Percentiles rank a stretch among this genome's conserved stretches.
These are phyloP conservation scores for Diplodia seriata DNA, from an alignment of 2,329 filamentous ascomycete genomes.

Conservation along the genomic window DNA sequence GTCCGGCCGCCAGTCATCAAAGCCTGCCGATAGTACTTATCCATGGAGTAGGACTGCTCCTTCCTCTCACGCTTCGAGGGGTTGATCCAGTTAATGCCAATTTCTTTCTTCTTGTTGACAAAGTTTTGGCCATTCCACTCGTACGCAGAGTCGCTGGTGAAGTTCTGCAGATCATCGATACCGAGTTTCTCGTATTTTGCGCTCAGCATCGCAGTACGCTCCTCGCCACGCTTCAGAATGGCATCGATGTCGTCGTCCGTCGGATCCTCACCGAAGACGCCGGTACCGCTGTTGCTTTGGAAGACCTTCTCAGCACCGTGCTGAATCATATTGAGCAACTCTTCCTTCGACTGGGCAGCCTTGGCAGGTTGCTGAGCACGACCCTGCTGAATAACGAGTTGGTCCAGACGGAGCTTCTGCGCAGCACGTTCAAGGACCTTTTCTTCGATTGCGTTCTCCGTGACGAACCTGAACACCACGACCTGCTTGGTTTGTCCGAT, in stretches of 20 bases:
- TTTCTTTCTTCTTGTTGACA: constrained; percentile 83
- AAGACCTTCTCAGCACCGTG: constrained; percentile 98
- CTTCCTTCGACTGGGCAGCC: constrained; percentile 92
- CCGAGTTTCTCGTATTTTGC: constrained; percentile 96
- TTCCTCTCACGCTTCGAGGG: constrained; percentile 98
- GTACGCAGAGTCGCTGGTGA: constrained; percentile 95
- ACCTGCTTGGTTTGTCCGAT: constrained; percentile 99
- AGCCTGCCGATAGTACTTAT: constrained; percentile 96
- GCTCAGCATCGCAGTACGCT: constrained; percentile 87
- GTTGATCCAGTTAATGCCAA: constrained; percentile 96
- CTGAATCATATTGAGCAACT: constrained; percentile 97
- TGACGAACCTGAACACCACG: constrained; percentile 94
- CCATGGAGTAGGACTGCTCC: constrained; percentile 97
- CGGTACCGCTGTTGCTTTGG: constrained; percentile 71
- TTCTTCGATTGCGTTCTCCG: constrained; percentile 97
- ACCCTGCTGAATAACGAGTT: constrained; percentile 97
- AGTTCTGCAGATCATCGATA: constrained; percentile 96
- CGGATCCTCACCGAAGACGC: constrained; percentile 63
- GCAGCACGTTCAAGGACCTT: constrained; percentile 96
- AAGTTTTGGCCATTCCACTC: constrained; percentile 99
- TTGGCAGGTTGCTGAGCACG: constrained; percentile 90
- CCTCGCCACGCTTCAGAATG: constrained; percentile 85
- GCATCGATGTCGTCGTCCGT: constrained; percentile 89
- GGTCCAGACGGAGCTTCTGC: constrained; percentile 94
- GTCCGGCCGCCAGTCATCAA: constrained; percentile 80